phyloP scores from a whole-genome alignment of 1,139 yeast species.

The Sugiyamaella japonica region DNA sequence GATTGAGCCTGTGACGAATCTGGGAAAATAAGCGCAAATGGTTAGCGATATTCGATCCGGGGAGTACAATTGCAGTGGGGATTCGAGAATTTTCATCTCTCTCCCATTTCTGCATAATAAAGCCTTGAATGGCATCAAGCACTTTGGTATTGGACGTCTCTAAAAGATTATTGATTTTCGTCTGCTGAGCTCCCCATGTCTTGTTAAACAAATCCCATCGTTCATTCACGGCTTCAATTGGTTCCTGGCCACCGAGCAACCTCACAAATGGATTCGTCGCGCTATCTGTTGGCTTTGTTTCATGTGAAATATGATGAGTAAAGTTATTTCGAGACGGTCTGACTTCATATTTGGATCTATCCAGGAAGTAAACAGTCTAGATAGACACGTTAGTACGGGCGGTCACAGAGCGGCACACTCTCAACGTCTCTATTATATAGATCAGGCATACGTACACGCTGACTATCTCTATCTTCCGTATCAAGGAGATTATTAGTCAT shows the following conservation, averaged over 20 bases:
- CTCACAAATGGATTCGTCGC: constrained; percentile 41
- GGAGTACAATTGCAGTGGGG: constrained; percentile 36
- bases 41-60: constrained; percentile 42
- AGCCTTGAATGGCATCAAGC: constrained; percentile 30
- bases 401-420: background rate
- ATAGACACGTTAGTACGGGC: constrained; percentile 8
- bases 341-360: constrained; percentile 8
- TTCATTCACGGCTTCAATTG: constrained; percentile 32
- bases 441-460: constrained; percentile 18
- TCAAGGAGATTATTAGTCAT: constrained; percentile 13
- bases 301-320: constrained; percentile 21
- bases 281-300: constrained; percentile 17
- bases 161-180: constrained; percentile 29
- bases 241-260: constrained; percentile 44
- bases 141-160: constrained; percentile 28
- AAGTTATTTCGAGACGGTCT: constrained; percentile 4
- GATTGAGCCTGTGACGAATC: constrained; percentile 21
- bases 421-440: background rate
- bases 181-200: constrained; percentile 32
- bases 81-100: constrained; percentile 29
- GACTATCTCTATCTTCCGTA: constrained; percentile 22
- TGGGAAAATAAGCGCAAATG: constrained; percentile 37
- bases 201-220: constrained; percentile 44
- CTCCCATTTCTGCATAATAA: constrained; percentile 31
- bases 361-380: constrained; percentile 25